Conservation (phyloP, 2,329 filamentous ascomycete species). For the Claviceps monticola region DNA sequence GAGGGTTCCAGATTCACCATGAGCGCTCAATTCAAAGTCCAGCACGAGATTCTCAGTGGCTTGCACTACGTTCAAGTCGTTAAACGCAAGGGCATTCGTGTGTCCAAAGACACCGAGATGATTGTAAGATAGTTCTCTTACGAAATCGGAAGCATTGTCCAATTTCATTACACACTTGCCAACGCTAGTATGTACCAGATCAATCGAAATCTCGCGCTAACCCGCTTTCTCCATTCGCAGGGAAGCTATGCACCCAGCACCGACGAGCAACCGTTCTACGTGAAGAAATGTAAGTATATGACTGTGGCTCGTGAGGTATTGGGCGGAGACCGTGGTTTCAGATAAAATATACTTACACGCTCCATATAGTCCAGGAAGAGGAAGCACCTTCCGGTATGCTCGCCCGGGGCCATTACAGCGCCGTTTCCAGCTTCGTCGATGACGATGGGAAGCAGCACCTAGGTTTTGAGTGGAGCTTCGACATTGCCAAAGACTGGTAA, state of each 20-base stretch:
- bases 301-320: neutral
- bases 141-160: too few species aligned
- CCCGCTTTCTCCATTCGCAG: slow-evolving; percentile 15
- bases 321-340: neutral
- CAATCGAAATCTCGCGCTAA: neutral
- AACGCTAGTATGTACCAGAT: too few species aligned
- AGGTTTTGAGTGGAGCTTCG: slow-evolving; percentile 89
- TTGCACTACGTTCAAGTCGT: slow-evolving; percentile 93
- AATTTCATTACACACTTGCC: too few species aligned
- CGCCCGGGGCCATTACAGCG: slow-evolving; percentile 79
- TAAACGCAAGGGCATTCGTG: slow-evolving; percentile 73
- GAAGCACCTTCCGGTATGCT: slow-evolving; percentile 88
- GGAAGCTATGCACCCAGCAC: slow-evolving; percentile 91
- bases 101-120: slow-evolving; percentile 96
- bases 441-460: slow-evolving; percentile 88
- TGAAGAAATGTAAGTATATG: slow-evolving; percentile 68
- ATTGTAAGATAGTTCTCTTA: slow-evolving; percentile 41
- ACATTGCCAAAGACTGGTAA: slow-evolving; percentile 94
- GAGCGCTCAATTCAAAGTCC: slow-evolving; percentile 86
- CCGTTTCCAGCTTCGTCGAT: slow-evolving; percentile 80
- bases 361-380: slow-evolving; percentile 61
- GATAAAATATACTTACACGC: neutral
- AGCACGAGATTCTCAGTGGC: slow-evolving; percentile 90
- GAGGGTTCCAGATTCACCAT: slow-evolving; percentile 89
- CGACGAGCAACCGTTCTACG: slow-evolving; percentile 69